These are phyloP conservation scores for Acacia pycnantha DNA, from an alignment of 331 rosid species.

Conservation along the genomic window DNA sequence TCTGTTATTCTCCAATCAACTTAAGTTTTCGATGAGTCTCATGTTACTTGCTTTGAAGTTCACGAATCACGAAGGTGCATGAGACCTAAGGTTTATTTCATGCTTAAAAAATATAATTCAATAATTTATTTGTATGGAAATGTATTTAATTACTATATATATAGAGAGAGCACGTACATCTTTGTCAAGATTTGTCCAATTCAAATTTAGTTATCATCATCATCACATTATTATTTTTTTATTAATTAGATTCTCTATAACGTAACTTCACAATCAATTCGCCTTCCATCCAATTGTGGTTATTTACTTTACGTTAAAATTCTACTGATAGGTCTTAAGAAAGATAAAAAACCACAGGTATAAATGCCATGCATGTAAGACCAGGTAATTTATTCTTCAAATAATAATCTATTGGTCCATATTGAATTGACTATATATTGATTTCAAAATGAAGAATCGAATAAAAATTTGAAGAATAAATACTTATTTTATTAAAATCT, in stretches of 20 bases:
- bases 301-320: background rate
- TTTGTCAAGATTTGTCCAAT: background rate
- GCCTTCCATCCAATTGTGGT: background rate
- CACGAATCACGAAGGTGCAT: slow-evolving; percentile 28
- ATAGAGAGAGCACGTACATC: background rate
- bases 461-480: background rate
- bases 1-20: slow-evolving; percentile 2
- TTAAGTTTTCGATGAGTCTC: slow-evolving; percentile 32
- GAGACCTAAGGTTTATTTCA: background rate
- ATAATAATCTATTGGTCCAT: background rate
- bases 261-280: background rate
- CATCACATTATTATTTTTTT: background rate
- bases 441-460: background rate
- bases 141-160: background rate
- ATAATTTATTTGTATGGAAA: background rate
- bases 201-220: background rate
- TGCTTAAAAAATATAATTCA: background rate
- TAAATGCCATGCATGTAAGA: background rate
- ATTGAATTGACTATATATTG: background rate
- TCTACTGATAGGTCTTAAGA: background rate
- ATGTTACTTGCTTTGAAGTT: slow-evolving; percentile 25
- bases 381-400: slow-evolving; percentile 1
- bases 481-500: background rate
- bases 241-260: background rate
- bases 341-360: background rate